phyloP scores from a whole-genome alignment of 306 rosid species.

The Sophora flavescens region DNA sequence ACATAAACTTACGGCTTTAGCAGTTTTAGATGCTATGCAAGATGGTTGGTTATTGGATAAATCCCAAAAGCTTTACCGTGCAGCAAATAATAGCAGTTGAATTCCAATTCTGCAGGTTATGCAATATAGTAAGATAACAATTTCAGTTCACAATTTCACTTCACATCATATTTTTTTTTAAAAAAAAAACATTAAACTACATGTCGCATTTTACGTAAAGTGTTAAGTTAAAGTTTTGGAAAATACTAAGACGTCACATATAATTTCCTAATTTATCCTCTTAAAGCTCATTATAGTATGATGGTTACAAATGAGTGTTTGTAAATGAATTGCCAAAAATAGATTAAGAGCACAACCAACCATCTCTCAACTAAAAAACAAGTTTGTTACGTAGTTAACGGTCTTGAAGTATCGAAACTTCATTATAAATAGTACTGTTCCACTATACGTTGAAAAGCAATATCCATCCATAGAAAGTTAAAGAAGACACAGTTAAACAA shows the following conservation, averaged over 20 bases:
- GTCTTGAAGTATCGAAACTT: not conserved
- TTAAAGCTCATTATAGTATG: not conserved
- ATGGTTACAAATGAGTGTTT: not conserved
- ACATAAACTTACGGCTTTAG: constrained; percentile 71
- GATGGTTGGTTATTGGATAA: constrained; percentile 87
- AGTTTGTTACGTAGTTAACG: not conserved
- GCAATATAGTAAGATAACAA: constrained; percentile 8
- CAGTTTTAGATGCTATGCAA: constrained; percentile 66
- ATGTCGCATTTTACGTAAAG: too few relatives aligned
- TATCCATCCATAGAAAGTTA: not conserved
- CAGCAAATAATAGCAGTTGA: constrained; percentile 35
- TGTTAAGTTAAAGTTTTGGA: not conserved
- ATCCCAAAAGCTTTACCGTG: constrained; percentile 98
- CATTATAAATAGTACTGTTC: not conserved
- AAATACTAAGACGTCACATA: not conserved
- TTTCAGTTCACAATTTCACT: constrained; percentile 39
- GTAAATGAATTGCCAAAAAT: not conserved
- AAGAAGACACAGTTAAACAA: not conserved
- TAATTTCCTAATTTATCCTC: not conserved
- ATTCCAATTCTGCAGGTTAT: constrained; percentile 28
- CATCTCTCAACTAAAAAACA: not conserved
- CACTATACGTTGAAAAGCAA: not conserved
- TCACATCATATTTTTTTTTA: too few relatives aligned
- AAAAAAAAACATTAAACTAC: too few relatives aligned
- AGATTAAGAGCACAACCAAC: not conserved